Percentiles rank a stretch among this genome's conserved stretches.
phyloP scores from a whole-genome alignment of 2,329 filamentous ascomycete species.

The Metarhizium anisopliae region DNA sequence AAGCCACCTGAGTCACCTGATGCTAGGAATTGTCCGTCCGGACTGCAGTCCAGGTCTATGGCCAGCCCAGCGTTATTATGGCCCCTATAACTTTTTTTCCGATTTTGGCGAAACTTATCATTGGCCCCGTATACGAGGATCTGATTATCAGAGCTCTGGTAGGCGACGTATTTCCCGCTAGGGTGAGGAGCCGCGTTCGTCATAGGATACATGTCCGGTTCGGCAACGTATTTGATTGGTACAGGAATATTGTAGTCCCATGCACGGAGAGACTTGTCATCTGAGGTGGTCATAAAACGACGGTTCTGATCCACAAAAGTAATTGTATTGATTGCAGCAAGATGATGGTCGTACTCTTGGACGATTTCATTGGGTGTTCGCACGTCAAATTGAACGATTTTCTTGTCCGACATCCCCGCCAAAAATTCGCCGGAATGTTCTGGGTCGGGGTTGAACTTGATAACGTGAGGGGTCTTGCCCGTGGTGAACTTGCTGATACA shows the following conservation, averaged over 20 bases:
- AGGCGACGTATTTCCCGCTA: slow-evolving; percentile 86
- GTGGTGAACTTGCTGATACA: slow-evolving; percentile 85
- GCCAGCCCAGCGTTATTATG: slow-evolving; percentile 95
- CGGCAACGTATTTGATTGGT: slow-evolving; percentile 95
- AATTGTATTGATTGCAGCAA: slow-evolving; percentile 96
- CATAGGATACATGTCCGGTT: slow-evolving; percentile 96
- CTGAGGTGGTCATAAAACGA: slow-evolving; percentile 94
- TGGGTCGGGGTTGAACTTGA: slow-evolving; percentile 80
- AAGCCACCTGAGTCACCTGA: slow-evolving; percentile 83
- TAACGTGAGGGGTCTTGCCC: slow-evolving; percentile 89
- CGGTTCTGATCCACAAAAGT: slow-evolving; percentile 92
- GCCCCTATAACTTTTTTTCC: slow-evolving; percentile 92
- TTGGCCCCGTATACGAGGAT: slow-evolving; percentile 91
- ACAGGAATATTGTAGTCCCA: slow-evolving; percentile 99
- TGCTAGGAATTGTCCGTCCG: slow-evolving; percentile 85
- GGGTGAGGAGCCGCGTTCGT: slow-evolving; percentile 79
- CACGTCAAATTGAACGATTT: slow-evolving; percentile 95
- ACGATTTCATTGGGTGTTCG: slow-evolving; percentile 68
- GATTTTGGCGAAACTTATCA: slow-evolving; percentile 93
- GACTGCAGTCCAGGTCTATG: slow-evolving; percentile 79
- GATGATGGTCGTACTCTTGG: slow-evolving; percentile 96
- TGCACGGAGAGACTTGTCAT: slow-evolving; percentile 90
- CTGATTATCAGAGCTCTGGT: slow-evolving; percentile 91
- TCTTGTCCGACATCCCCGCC: slow-evolving; percentile 96
- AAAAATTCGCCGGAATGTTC: slow-evolving; percentile 82